Conservation (phyloP, 2,329 filamentous ascomycete genomes). For the Alternaria sp. region DNA sequence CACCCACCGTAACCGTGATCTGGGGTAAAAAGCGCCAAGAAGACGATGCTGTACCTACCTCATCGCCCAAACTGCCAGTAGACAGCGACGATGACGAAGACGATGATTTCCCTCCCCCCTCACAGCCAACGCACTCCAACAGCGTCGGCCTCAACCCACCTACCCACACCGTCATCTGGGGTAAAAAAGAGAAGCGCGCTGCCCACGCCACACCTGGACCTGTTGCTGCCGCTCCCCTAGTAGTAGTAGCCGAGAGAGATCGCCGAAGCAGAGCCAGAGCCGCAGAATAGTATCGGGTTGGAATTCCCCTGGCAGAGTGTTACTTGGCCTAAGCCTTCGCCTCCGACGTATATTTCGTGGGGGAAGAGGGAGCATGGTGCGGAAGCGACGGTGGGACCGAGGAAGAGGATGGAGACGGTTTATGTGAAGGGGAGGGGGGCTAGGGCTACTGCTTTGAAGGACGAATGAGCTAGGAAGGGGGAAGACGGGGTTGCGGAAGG, state of each 20-base stretch:
- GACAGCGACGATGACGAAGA: slow-evolving; percentile 19
- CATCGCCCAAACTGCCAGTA: slow-evolving; percentile 8
- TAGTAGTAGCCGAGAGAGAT: slow-evolving; percentile 1
- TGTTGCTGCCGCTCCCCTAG: not conserved
- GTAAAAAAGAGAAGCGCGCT: slow-evolving; percentile 3
- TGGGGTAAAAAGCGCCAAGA: slow-evolving; percentile 29
- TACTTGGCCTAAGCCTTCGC: slow-evolving; percentile 14
- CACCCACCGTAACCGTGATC: slow-evolving; percentile 21
- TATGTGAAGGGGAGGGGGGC: slow-evolving; percentile 2
- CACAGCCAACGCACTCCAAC: slow-evolving; percentile 15
- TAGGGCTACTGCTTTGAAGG: not conserved
- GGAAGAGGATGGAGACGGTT: slow-evolving; percentile 3
- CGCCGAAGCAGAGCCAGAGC: slow-evolving; percentile 11
- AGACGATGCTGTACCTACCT: slow-evolving; percentile 11
- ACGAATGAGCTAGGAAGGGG: not conserved
- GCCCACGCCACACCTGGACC: not conserved
- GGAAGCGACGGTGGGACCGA: slow-evolving; percentile 2
- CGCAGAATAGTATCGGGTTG: slow-evolving; percentile 11
- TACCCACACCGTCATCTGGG: slow-evolving; percentile 25
- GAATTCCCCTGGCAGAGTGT: slow-evolving; percentile 10
- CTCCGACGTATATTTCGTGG: slow-evolving; percentile 25
- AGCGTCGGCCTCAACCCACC: slow-evolving; percentile 23
- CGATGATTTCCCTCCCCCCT: not conserved
- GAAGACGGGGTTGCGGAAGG: not conserved
- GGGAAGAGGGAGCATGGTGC: slow-evolving; percentile 21